A percentile compares a stretch with the other conserved stretches of the same genome.
These are phyloP conservation scores for Leucogyrophana mollusca DNA, from an alignment of 768 basidiomycete genomes.

Conservation along the genomic window DNA sequence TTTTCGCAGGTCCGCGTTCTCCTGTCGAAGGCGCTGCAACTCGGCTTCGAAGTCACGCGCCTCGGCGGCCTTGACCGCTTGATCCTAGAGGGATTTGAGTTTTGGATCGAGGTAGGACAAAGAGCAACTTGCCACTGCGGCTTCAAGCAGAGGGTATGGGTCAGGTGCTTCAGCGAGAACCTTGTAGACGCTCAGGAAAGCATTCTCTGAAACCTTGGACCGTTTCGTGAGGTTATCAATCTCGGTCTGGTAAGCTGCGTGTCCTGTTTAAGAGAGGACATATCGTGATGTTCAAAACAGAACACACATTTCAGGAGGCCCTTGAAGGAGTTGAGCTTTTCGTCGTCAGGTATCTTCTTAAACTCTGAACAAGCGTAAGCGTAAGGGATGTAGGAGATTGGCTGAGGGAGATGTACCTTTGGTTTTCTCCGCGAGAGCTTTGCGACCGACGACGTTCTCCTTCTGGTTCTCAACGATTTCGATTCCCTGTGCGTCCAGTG, in stretches of 20 bases:
- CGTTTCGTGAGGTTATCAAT: slow-evolving; percentile 95
- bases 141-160: slow-evolving; percentile 94
- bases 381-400: too few species aligned
- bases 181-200: slow-evolving; percentile 97
- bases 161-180: slow-evolving; percentile 95
- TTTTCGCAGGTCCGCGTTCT: slow-evolving; percentile 79
- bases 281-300: not conserved
- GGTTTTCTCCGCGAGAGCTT: slow-evolving; percentile 92
- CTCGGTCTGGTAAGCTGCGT: slow-evolving; percentile 88
- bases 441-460: slow-evolving; percentile 91
- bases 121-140: slow-evolving; percentile 67
- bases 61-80: slow-evolving; percentile 86
- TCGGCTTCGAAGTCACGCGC: slow-evolving; percentile 75
- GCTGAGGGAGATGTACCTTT: slow-evolving; percentile 60
- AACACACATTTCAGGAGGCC: slow-evolving; percentile 77
- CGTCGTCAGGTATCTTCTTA: slow-evolving; percentile 89
- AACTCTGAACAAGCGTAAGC: slow-evolving; percentile 60
- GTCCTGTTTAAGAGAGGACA: not conserved
- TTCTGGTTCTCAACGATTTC: slow-evolving; percentile 99
- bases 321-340: slow-evolving; percentile 88
- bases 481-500: slow-evolving; percentile 87
- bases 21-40: slow-evolving; percentile 68
- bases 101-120: not conserved
- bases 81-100: slow-evolving; percentile 56
- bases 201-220: slow-evolving; percentile 89